Conservation (phyloP, 352 stramenopile species). For the Chrysophaeum taylorii region DNA sequence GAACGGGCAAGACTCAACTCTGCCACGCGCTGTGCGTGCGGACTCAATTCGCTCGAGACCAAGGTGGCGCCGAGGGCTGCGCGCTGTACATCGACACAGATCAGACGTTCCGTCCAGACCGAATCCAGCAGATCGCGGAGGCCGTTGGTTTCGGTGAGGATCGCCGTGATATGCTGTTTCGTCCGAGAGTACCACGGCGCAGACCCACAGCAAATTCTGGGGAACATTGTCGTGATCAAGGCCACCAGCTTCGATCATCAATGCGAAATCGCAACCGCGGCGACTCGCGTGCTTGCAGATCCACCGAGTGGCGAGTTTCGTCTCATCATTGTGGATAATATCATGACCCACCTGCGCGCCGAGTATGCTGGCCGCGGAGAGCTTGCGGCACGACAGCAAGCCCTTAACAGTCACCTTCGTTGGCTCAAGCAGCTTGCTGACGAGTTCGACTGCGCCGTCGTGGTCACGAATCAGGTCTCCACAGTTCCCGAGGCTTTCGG, state of each 20-base stretch:
- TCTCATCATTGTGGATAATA: slow-evolving; percentile 72
- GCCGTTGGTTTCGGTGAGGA: too few relatives aligned
- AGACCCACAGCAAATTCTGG: slow-evolving; percentile 67
- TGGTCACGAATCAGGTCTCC: slow-evolving; percentile 80
- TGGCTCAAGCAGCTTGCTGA: slow-evolving; percentile 48
- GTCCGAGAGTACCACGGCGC: too few relatives aligned
- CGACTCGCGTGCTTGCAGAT: slow-evolving; percentile 33
- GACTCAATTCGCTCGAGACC: slow-evolving; percentile 64
- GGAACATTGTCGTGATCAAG: slow-evolving; percentile 52
- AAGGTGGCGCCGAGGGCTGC: slow-evolving; percentile 61
- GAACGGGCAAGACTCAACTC: slow-evolving; percentile 85
- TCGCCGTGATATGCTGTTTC: too few relatives aligned
- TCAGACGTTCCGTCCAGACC: slow-evolving; percentile 70
- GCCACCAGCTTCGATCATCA: slow-evolving; percentile 47
- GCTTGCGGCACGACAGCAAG: slow-evolving; percentile 72
- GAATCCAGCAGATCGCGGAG: slow-evolving; percentile 40
- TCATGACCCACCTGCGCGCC: slow-evolving; percentile 73
- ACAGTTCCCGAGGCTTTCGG: slow-evolving; percentile 62
- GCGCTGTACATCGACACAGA: slow-evolving; percentile 33
- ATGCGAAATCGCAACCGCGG: slow-evolving; percentile 17
- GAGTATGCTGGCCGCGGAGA: slow-evolving; percentile 70
- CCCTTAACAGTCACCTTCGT: slow-evolving; percentile 71
- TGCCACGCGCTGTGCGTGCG: slow-evolving; percentile 70
- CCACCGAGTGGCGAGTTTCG: slow-evolving; percentile 57
- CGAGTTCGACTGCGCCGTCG: slow-evolving; percentile 82